Evolutionary conservation across 306 rosid genomes (phyloP).

Genomic region (Lablab purpureus): DNA sequence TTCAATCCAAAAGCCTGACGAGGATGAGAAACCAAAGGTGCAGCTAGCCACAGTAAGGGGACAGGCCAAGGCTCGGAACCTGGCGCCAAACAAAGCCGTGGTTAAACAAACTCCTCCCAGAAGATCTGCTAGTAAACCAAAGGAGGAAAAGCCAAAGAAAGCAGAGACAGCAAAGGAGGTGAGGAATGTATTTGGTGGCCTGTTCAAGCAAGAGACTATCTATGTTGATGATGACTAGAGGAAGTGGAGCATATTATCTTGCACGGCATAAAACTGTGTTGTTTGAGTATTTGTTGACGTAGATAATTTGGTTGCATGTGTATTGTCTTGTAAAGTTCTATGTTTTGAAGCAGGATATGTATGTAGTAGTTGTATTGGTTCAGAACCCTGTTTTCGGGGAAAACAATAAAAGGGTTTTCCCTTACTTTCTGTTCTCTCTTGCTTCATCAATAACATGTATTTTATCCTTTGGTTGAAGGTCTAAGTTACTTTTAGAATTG

Average conservation of each 20-base stretch:
- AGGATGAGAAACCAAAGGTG: constrained; percentile 60
- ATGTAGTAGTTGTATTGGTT: constrained; percentile 47
- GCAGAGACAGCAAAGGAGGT: constrained; percentile 56
- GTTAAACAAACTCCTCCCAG: constrained; percentile 54
- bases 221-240: constrained; percentile 88
- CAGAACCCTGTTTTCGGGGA: constrained; percentile 18
- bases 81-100: constrained; percentile 64
- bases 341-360: constrained; percentile 48
- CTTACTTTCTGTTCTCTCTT: neutral
- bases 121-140: constrained; percentile 46
- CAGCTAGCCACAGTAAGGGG: constrained; percentile 93
- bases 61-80: constrained; percentile 81
- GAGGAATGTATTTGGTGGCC: constrained; percentile 90
- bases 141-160: constrained; percentile 54
- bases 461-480: too few relatives aligned
- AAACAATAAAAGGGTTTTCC: constrained; percentile 4
- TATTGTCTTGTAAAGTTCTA: constrained; percentile 50
- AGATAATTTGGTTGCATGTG: constrained; percentile 43
- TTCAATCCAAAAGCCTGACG: constrained; percentile 56
- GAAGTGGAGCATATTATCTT: constrained; percentile 36
- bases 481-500: too few relatives aligned
- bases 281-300: constrained; percentile 40
- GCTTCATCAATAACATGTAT: neutral
- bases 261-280: constrained; percentile 28
- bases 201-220: constrained; percentile 92